A percentile compares a stretch with the other conserved stretches of the same genome.
These are phyloP conservation scores for Colletotrichum sp. DNA, from an alignment of 2,329 filamentous ascomycete genomes.

Conservation along the genomic window DNA sequence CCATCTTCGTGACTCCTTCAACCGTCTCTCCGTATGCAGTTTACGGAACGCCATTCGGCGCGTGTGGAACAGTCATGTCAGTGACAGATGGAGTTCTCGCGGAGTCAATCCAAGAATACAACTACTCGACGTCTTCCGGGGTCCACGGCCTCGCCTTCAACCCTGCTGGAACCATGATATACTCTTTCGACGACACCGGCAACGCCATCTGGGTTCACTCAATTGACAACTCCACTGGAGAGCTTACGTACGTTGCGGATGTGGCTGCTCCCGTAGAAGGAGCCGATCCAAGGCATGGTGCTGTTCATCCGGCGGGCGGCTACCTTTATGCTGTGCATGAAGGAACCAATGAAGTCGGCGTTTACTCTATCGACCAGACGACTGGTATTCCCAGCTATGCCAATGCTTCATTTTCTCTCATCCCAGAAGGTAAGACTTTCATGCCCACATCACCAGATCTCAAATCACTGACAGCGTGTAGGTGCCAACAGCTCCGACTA, in stretches of 20 bases:
- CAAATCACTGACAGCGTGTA: not conserved
- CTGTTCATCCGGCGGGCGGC: not conserved
- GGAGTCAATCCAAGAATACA: not conserved
- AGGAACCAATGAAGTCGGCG: not conserved
- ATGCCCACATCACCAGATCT: too few relatives aligned
- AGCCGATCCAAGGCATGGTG: not conserved
- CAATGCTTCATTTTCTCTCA: not conserved
- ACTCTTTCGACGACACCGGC: not conserved
- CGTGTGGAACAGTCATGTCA: conserved; percentile 1
- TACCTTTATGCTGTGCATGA: not conserved
- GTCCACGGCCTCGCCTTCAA: not conserved
- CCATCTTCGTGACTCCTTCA: not conserved
- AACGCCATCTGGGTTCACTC: not conserved
- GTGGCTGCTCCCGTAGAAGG: not conserved
- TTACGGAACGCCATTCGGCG: not conserved
- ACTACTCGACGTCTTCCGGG: not conserved
- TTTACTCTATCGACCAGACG: not conserved
- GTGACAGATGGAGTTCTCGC: not conserved
- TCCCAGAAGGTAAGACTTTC: not conserved
- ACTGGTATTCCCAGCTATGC: not conserved
- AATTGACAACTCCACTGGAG: not conserved
- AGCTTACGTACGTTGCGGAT: not conserved
- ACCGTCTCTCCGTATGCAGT: not conserved
- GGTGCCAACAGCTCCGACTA: not conserved
- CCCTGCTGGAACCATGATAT: not conserved